phyloP scores from a whole-genome alignment of 257 asterid genomes.

The Solanum peruvianum region DNA sequence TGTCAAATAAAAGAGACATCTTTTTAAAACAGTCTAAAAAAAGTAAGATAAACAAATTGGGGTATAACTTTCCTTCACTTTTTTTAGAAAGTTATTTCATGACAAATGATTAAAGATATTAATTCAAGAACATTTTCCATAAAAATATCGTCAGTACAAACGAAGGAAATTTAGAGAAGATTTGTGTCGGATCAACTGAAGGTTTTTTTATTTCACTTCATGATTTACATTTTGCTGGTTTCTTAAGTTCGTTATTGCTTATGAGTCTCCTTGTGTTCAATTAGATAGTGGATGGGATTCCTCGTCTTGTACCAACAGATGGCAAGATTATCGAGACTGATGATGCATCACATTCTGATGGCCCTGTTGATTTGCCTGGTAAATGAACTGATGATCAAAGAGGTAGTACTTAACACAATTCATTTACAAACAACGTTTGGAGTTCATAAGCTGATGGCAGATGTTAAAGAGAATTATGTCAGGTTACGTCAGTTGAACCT shows the following conservation, averaged over 20 bases:
- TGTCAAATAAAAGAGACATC: background rate
- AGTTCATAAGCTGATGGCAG: background rate
- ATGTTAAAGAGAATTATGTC: background rate
- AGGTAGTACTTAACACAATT: background rate
- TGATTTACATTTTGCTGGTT: background rate
- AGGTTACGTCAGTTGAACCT: background rate
- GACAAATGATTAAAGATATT: background rate
- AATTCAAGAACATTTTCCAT: background rate
- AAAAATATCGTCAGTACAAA: background rate
- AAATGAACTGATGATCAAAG: slow-evolving; percentile 4
- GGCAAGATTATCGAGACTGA: slow-evolving; percentile 29
- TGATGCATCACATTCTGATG: slow-evolving; percentile 2
- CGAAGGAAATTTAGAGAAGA: background rate
- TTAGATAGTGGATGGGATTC: slow-evolving; percentile 60
- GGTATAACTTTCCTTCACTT: background rate
- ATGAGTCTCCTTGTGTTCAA: background rate
- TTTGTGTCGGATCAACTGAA: background rate
- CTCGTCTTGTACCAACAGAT: slow-evolving; percentile 55
- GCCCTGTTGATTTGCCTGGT: slow-evolving; percentile 2
- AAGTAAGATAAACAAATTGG: background rate
- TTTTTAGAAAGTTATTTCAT: background rate
- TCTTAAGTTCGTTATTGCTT: background rate
- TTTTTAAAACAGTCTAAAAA: background rate
- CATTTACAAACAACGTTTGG: background rate
- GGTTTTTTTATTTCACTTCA: background rate